These are phyloP conservation scores for Fulvia fulva DNA, from an alignment of 2,329 filamentous ascomycete species.

Conservation along the genomic window DNA sequence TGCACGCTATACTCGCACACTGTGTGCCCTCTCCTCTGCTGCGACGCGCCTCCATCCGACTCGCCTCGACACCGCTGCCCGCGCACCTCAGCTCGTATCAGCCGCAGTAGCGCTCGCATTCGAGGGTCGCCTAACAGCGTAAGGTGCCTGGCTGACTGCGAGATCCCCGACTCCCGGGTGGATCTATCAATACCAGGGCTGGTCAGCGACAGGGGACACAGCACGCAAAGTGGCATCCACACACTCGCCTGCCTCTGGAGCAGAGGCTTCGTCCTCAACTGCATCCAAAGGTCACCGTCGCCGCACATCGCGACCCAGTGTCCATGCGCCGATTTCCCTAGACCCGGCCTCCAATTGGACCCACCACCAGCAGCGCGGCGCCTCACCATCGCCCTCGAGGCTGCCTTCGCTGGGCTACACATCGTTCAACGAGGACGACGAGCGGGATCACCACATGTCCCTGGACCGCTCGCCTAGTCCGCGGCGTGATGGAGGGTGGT, in stretches of 20 bases:
- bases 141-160: neutral
- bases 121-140: neutral
- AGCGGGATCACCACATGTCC: slow-evolving; percentile 57
- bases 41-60: neutral
- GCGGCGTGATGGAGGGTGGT: slow-evolving; percentile 77
- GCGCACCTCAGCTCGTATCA: neutral
- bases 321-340: slow-evolving; percentile 12
- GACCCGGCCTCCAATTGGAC: neutral
- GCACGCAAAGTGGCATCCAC: slow-evolving; percentile 6
- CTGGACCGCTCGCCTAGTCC: slow-evolving; percentile 85
- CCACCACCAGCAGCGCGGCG: neutral
- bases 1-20: neutral
- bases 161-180: neutral
- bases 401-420: slow-evolving; percentile 18
- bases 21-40: neutral
- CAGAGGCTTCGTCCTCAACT: slow-evolving; percentile 15
- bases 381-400: slow-evolving; percentile 6
- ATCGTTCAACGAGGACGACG: slow-evolving; percentile 24
- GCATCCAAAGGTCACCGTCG: slow-evolving; percentile 18
- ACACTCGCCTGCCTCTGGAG: slow-evolving; percentile 14
- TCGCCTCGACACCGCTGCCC: neutral
- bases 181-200: no score
- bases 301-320: slow-evolving; percentile 15
- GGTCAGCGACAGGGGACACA: neutral
- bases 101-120: neutral